Base-by-base conservation (phyloP, 805 yeast species). In the Hanseniaspora vineae region DNA sequence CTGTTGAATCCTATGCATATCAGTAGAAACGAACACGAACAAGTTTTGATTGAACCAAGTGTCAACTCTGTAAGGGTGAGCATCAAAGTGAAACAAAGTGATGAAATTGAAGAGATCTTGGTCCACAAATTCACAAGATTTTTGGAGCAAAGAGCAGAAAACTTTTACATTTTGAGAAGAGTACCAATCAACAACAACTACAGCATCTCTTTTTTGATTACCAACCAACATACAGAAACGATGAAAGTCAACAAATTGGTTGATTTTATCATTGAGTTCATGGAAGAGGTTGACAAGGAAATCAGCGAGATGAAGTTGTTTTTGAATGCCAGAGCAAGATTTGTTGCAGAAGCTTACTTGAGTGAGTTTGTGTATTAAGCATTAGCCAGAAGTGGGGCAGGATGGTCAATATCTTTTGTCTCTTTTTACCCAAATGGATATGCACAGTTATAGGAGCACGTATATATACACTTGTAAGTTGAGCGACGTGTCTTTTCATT, bases 201-300 rank as follows among this genome's bases (percentile, higher is more conserved):
- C 64, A 96, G 90, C 61, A 88, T 92, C 53, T 86, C 96, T 19
- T 92, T 92, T 62, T 72, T 92, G 60, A 78, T 92, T 56, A 90
- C 97, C 42, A 92, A 90, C 67, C 81, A 80, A 67, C 98, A 92
- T 66, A 88, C 96, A 11, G 96, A 90, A 65, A 82, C 83, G 54
- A 87, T 92, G 96, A 76, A 89, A 68, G 90, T 92, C 69, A 89
- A 83, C 58, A 92, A 92, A 67, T 75, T 92, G 57, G 95, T 92
- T 42, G 98, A 92, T 66, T 92, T 92, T 65, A 89, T 92, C 56
- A 87, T 92, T 56, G 97, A 92, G 69, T 92, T 92, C 65, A 89
- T 92, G 97, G 97, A 92, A 66, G 98, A 89, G 60, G 98, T 92
- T 17, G 98, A 92, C 66, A 90, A 88, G 70, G 98, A 92, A 66